Evolutionary conservation across 805 yeast species (phyloP).

Genomic region (Saccharomycopsis babjevae): DNA sequence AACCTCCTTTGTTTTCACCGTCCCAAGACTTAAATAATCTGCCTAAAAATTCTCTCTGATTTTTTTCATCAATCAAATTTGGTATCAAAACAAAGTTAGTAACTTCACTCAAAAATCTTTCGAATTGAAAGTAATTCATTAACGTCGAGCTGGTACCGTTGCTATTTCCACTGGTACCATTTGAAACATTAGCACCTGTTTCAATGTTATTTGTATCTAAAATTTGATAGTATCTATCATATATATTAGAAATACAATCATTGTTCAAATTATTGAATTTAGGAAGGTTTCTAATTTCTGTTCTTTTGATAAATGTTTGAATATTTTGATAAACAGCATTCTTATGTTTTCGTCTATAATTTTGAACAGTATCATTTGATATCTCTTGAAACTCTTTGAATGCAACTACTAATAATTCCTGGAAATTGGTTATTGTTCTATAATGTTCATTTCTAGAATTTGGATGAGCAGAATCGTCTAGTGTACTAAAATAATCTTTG

Average conservation of each 20-base stretch:
- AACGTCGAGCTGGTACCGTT: slow-evolving; percentile 27
- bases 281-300: slow-evolving; percentile 81
- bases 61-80: slow-evolving; percentile 29
- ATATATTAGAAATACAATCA: slow-evolving; percentile 57
- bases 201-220: slow-evolving; percentile 51
- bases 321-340: slow-evolving; percentile 75
- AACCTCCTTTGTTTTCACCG: slow-evolving; percentile 38
- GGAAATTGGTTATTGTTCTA: slow-evolving; percentile 70
- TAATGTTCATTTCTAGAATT: slow-evolving; percentile 52
- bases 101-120: slow-evolving; percentile 63
- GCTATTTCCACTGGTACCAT: slow-evolving; percentile 26
- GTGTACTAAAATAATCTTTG: slow-evolving; percentile 66
- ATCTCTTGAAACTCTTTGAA: slow-evolving; percentile 81
- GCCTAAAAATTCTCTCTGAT: slow-evolving; percentile 41
- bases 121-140: slow-evolving; percentile 67
- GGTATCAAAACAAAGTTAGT: slow-evolving; percentile 59
- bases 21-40: slow-evolving; percentile 70
- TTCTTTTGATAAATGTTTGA: slow-evolving; percentile 82
- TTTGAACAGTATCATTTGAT: slow-evolving; percentile 62
- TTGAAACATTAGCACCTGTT: slow-evolving; percentile 22
- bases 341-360: slow-evolving; percentile 60
- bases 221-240: slow-evolving; percentile 76
- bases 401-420: slow-evolving; percentile 82
- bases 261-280: slow-evolving; percentile 50
- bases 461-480: slow-evolving; percentile 76